A percentile compares a stretch with the other conserved stretches of the same genome.
phyloP scores from a whole-genome alignment of 768 basidiomycete genomes.

The Tremella fuciformis region DNA sequence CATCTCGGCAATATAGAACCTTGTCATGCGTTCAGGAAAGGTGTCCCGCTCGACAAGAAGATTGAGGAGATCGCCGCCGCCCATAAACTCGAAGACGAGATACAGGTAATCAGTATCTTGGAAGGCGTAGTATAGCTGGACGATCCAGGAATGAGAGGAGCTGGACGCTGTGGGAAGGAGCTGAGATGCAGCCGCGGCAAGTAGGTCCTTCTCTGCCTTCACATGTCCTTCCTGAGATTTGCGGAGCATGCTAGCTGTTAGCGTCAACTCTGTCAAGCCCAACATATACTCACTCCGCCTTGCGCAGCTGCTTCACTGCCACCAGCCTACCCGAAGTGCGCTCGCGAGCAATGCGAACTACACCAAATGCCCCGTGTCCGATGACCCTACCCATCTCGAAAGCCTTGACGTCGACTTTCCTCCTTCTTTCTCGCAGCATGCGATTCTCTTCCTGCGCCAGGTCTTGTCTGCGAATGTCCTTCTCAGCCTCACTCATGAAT shows the following conservation, averaged over 20 bases:
- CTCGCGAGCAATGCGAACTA: slow-evolving; percentile 88
- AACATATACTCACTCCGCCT: slow-evolving; percentile 43
- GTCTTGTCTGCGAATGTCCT: slow-evolving; percentile 66
- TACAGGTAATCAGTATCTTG: slow-evolving; percentile 87
- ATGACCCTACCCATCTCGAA: slow-evolving; percentile 90
- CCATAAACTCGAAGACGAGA: slow-evolving; percentile 93
- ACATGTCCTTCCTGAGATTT: slow-evolving; percentile 98
- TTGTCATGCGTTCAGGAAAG: slow-evolving; percentile 53
- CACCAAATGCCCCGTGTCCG: slow-evolving; percentile 95
- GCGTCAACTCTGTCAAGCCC: slow-evolving; percentile 58
- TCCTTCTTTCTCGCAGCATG: slow-evolving; percentile 77
- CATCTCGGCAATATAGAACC: slow-evolving; percentile 98
- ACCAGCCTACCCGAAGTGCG: slow-evolving; percentile 72
- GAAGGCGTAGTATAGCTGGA: slow-evolving; percentile 74
- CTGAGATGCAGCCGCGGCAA: slow-evolving; percentile 72
- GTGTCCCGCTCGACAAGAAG: slow-evolving; percentile 76
- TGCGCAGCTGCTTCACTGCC: slow-evolving; percentile 89
- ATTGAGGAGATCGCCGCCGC: slow-evolving; percentile 92
- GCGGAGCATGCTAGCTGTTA: slow-evolving; percentile 67
- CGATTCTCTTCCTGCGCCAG: slow-evolving; percentile 88
- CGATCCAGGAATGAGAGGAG: slow-evolving; percentile 86
- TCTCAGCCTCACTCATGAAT: slow-evolving; percentile 67
- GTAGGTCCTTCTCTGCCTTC: slow-evolving; percentile 87
- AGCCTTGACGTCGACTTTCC: slow-evolving; percentile 75
- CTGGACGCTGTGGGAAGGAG: slow-evolving; percentile 11